These are phyloP conservation scores for Xanthoconium stramineum DNA, from an alignment of 768 basidiomycete species.

Conservation along the genomic window DNA sequence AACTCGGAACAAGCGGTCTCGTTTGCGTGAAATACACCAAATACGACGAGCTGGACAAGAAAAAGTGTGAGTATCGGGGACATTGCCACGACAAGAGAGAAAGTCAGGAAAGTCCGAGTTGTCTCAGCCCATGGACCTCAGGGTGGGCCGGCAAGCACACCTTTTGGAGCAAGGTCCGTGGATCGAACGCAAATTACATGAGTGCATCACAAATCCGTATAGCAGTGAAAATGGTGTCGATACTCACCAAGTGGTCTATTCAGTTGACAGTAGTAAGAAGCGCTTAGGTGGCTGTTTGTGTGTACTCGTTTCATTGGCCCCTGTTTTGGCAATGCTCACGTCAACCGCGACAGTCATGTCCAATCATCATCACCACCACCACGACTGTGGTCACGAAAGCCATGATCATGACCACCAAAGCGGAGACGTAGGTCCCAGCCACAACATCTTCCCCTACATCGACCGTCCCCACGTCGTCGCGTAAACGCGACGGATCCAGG, in stretches of 20 bases:
- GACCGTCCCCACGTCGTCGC: constrained; percentile 79
- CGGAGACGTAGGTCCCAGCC: constrained; percentile 48
- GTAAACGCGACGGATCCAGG: constrained; percentile 59
- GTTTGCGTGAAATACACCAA: constrained; percentile 2
- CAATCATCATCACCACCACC: constrained; percentile 42
- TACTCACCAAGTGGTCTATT: constrained; percentile 13
- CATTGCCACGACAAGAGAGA: neutral
- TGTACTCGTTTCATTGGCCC: too few species aligned
- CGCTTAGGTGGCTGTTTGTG: too few species aligned
- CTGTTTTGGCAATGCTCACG: too few species aligned
- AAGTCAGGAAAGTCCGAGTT: constrained; percentile 50
- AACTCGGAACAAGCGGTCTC: constrained; percentile 7
- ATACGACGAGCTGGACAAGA: neutral
- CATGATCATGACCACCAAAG: constrained; percentile 57
- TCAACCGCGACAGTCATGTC: constrained; percentile 7
- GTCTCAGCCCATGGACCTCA: constrained; percentile 73
- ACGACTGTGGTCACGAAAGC: constrained; percentile 55
- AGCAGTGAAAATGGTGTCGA: neutral
- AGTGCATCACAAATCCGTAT: constrained; percentile 46
- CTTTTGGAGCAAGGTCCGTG: constrained; percentile 62
- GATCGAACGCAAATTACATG: constrained; percentile 91
- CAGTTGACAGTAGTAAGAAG: neutral
- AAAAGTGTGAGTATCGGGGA: constrained; percentile 4
- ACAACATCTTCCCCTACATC: constrained; percentile 72
- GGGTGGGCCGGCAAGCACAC: constrained; percentile 71